These are phyloP conservation scores for Cochlearia excelsa DNA, from an alignment of 345 rosid genomes.

Conservation along the genomic window DNA sequence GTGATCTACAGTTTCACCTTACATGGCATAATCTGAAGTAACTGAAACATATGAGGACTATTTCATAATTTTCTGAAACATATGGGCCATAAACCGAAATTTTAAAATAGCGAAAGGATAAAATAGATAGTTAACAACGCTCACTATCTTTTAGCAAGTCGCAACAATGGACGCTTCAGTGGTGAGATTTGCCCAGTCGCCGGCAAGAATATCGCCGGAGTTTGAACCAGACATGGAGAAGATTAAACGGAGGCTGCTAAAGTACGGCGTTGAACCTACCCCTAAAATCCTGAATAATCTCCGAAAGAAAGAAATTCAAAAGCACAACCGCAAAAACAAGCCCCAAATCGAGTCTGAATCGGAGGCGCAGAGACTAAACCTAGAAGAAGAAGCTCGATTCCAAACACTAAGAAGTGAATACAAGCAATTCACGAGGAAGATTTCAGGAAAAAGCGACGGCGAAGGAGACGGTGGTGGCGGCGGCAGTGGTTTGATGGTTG, in stretches of 20 bases:
- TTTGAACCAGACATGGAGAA: conserved; percentile 61
- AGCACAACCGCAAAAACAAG: conserved; percentile 65
- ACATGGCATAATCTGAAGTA: not conserved
- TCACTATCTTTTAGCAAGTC: not conserved
- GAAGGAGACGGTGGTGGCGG: not conserved
- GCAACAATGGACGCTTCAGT: conserved; percentile 54
- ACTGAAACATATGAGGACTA: not conserved
- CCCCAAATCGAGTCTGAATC: conserved; percentile 33
- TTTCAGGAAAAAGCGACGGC: conserved; percentile 26
- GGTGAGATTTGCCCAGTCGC: conserved; percentile 34
- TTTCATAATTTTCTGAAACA: not conserved
- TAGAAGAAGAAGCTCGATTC: conserved; percentile 54
- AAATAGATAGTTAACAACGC: not conserved
- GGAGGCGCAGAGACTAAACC: conserved; percentile 42
- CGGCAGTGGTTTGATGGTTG: conserved; percentile 39
- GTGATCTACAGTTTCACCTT: too few relatives aligned
- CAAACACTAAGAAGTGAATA: conserved; percentile 55
- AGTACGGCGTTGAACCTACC: conserved; percentile 59
- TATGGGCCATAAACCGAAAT: not conserved
- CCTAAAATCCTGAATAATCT: conserved; percentile 68
- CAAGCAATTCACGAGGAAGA: conserved; percentile 52
- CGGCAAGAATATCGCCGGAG: conserved; percentile 24
- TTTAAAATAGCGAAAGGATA: conserved; percentile 13
- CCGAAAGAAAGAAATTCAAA: conserved; percentile 75
- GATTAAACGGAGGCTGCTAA: conserved; percentile 53